Percentiles rank a stretch among this genome's conserved stretches.
phyloP scores from a whole-genome alignment of 352 stramenopile species.

The Globisporangium radiosum region DNA sequence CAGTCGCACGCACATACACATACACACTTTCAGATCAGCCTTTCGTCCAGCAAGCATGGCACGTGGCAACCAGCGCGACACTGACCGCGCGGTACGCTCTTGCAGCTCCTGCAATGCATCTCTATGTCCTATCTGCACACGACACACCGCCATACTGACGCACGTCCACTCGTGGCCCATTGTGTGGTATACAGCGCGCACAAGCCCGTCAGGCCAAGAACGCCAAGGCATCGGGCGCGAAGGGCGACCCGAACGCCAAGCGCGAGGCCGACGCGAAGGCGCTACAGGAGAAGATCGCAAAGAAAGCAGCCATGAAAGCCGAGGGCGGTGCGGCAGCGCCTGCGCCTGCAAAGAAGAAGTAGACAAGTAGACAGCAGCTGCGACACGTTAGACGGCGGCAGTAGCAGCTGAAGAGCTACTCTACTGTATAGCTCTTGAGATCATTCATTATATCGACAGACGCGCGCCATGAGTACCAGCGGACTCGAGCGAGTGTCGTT shows the following conservation, averaged over 20 bases:
- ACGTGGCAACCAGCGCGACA: constrained; percentile 77
- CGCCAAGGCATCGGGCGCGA: constrained; percentile 20
- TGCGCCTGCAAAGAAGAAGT: constrained; percentile 31
- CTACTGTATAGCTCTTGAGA: too few relatives aligned
- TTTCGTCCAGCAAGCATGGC: constrained; percentile 29
- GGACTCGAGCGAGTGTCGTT: too few relatives aligned
- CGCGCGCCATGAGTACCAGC: too few relatives aligned
- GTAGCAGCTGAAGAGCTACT: too few relatives aligned
- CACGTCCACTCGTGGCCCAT: neutral
- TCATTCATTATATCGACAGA: constrained; percentile 6
- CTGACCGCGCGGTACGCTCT: constrained; percentile 57
- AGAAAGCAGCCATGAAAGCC: constrained; percentile 59
- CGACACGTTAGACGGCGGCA: too few relatives aligned
- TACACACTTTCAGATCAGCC: neutral
- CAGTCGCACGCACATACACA: too few relatives aligned
- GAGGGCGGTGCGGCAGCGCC: constrained; percentile 26
- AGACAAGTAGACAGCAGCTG: neutral
- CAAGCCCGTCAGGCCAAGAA: constrained; percentile 62
- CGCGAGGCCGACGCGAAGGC: constrained; percentile 71
- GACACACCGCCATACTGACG: neutral
- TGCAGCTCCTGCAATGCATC: neutral
- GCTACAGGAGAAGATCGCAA: constrained; percentile 76
- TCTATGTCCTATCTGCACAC: too few relatives aligned
- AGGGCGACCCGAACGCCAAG: constrained; percentile 54
- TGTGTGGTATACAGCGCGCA: constrained; percentile 31